Evolutionary conservation across 768 basidiomycete species (phyloP).

Genomic region (Leccinum subtestaceum): DNA sequence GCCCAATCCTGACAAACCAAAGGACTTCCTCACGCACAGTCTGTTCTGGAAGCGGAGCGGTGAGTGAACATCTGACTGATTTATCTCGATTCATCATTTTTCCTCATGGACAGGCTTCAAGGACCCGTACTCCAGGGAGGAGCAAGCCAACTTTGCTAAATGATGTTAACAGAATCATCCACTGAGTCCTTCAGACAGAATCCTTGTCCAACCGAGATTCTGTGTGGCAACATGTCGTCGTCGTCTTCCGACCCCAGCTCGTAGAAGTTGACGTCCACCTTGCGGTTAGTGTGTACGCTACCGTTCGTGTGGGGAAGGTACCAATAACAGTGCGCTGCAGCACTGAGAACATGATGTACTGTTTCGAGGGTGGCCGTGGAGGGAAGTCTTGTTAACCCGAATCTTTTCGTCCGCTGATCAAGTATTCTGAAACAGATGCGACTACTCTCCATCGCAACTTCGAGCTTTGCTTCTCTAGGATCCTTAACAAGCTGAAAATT

Average conservation of each 20-base stretch:
- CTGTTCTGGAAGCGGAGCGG: constrained; percentile 61
- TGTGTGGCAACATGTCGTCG: not conserved
- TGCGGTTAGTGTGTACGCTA: not conserved
- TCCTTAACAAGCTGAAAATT: not conserved
- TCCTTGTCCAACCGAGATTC: not conserved
- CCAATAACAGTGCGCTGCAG: constrained; percentile 23
- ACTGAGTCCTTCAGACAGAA: constrained; percentile 2
- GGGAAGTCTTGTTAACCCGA: constrained; percentile 2
- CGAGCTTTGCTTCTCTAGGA: constrained; percentile 1
- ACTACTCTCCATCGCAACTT: not conserved
- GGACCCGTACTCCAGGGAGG: constrained; percentile 62
- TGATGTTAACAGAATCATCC: constrained; percentile 21
- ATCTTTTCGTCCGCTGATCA: not conserved
- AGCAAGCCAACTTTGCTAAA: constrained; percentile 50
- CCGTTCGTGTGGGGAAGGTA: constrained; percentile 13
- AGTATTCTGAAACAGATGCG: not conserved
- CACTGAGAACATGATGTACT: constrained; percentile 2
- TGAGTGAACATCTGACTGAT: constrained; percentile 14
- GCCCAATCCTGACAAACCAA: constrained; percentile 46
- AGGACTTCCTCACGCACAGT: constrained; percentile 54
- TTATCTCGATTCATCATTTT: not conserved
- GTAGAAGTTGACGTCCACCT: constrained; percentile 16
- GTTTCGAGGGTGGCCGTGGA: not conserved
- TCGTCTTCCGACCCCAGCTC: not conserved
- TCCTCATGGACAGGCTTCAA: constrained; percentile 45